phyloP scores from a whole-genome alignment of 345 rosid species.

The Isatis tinctoria region DNA sequence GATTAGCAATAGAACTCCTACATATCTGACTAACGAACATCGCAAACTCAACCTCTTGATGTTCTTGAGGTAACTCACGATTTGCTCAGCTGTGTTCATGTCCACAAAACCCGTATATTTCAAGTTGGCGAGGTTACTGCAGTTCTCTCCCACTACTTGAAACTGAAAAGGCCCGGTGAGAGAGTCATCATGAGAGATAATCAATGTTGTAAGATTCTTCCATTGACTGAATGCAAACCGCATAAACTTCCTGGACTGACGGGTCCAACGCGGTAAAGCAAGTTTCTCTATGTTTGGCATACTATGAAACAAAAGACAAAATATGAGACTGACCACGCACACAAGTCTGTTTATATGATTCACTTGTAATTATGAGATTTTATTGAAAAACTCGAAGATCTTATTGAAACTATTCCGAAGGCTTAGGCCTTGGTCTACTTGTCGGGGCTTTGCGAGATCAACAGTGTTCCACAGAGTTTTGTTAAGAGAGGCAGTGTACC shows the following conservation, averaged over 20 bases:
- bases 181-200: background rate
- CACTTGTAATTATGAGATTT: background rate
- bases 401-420: background rate
- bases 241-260: background rate
- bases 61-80: background rate
- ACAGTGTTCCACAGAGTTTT: background rate
- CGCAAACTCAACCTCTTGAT: conserved; percentile 2
- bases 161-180: background rate
- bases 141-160: background rate
- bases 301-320: background rate
- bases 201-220: conserved; percentile 10
- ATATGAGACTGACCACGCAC: background rate
- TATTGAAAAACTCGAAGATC: no score
- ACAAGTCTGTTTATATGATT: background rate
- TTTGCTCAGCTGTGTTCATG: background rate
- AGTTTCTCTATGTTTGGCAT: conserved; percentile 10
- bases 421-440: background rate
- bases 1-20: background rate
- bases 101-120: background rate
- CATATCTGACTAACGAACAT: background rate
- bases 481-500: conserved; percentile 12
- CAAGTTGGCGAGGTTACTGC: conserved; percentile 4
- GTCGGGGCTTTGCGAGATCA: background rate
- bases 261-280: background rate
- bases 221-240: background rate